These are phyloP conservation scores for Curvularia sp. DNA, from an alignment of 2,329 filamentous ascomycete genomes.

Conservation along the genomic window DNA sequence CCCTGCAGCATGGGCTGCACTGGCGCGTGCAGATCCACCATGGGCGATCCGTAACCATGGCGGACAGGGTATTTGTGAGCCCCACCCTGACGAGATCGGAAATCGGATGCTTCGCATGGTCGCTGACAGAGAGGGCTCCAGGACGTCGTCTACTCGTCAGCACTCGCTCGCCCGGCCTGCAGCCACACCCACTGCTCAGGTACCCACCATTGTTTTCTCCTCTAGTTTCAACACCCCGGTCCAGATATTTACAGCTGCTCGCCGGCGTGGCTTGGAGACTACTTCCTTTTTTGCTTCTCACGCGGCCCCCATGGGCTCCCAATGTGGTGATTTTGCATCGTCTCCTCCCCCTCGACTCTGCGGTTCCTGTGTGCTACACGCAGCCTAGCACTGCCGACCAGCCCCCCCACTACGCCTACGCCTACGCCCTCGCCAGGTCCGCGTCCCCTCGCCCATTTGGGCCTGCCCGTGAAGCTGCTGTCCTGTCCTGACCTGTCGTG, in stretches of 20 bases:
- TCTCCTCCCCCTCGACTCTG: conserved; percentile 28
- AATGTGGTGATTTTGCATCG: conserved; percentile 40
- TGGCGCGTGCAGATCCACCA: conserved; percentile 45
- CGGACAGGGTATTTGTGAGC: conserved; percentile 40
- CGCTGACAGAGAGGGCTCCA: conserved; percentile 30
- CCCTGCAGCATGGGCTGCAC: conserved; percentile 46
- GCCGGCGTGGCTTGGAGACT: conserved; percentile 44
- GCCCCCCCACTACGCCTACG: conserved; percentile 18
- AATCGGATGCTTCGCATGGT: conserved; percentile 47
- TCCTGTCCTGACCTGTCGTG: conserved; percentile 15
- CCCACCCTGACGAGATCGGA: conserved; percentile 46
- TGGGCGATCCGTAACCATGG: conserved; percentile 49
- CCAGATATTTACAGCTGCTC: conserved; percentile 39
- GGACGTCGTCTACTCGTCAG: conserved; percentile 35
- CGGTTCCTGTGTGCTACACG: conserved; percentile 25
- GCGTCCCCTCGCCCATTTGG: conserved; percentile 34
- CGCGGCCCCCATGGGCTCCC: conserved; percentile 34
- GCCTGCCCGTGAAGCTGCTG: conserved; percentile 29
- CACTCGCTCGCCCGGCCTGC: conserved; percentile 35
- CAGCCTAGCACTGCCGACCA: conserved; percentile 30
- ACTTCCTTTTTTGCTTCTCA: conserved; percentile 41
- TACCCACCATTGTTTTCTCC: conserved; percentile 40
- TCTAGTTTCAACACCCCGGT: conserved; percentile 34
- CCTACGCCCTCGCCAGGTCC: conserved; percentile 32
- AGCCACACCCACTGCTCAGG: conserved; percentile 47